phyloP scores from a whole-genome alignment of 345 rosid species.

The Citrus maxima region DNA sequence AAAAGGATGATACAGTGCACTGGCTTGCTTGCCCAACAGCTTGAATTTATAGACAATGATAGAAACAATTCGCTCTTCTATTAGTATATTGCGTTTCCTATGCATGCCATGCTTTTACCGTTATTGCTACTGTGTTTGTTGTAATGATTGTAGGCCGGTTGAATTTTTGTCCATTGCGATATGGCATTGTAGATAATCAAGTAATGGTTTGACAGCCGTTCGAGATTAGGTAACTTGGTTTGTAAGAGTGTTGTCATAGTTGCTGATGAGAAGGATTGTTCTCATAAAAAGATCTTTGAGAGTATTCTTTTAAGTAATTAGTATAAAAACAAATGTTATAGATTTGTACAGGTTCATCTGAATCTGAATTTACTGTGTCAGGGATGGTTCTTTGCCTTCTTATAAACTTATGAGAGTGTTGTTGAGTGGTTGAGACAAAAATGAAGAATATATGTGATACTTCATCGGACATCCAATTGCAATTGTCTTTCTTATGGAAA shows the following conservation, averaged over 20 bases:
- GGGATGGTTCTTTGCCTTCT: too few relatives aligned
- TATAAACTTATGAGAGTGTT: neutral
- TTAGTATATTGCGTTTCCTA: neutral
- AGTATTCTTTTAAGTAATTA: neutral
- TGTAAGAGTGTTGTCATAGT: neutral
- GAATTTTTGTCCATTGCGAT: neutral
- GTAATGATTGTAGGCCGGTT: neutral
- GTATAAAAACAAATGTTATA: neutral
- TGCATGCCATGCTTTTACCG: neutral
- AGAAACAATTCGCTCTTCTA: neutral
- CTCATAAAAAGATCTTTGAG: neutral
- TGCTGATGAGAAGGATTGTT: neutral
- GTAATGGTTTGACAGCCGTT: neutral
- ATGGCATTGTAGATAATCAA: neutral
- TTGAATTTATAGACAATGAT: neutral
- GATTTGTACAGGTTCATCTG: neutral
- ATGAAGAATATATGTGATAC: neutral
- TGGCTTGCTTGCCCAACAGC: neutral
- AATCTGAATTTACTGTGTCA: neutral
- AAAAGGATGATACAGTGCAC: conserved; percentile 1
- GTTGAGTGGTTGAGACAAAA: neutral
- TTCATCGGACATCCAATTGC: neutral
- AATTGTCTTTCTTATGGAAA: neutral
- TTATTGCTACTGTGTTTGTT: neutral
- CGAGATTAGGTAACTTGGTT: neutral